Base-by-base conservation (phyloP, 345 rosid species). In the Psidium friedrichsthalianum region DNA sequence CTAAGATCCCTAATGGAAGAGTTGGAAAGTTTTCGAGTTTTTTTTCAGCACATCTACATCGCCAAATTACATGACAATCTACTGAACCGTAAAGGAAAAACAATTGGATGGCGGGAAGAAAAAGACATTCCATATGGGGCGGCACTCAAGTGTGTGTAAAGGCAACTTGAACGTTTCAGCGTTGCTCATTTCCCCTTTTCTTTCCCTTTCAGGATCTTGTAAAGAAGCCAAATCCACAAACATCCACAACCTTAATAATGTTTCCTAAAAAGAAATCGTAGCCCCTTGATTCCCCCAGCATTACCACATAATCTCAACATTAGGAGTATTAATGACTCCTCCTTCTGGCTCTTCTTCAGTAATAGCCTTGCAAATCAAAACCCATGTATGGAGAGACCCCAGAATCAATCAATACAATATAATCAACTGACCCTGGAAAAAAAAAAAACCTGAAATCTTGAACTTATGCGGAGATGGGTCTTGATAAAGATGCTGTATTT, bases 81-180 rank as follows among this genome's bases (percentile, higher is more conserved):
- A 29, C 84, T 16, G 29, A 82, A 85, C 82, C 76, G 56, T 32
- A 74, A 40, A 27, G 27, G 11, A 81, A 24, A 24, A 40, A 83
- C 42, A 69, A 86, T 86, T 55, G 86, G 89, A 64, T 76, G 84
- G 85, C 78, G 88, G 83, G 25, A 84, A 83, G 27, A 32, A 51
- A 87, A 13, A 59, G 12, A 52, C 51, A 85, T 87, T 85, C 18
- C 42, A 51, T 61, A 49, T 15, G 40, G 40, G 40, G 84, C n/a
- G 21, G 83, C n/a, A 22, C 22, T 36, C 55, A 56, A 64, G n/a
- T n/a, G n/a, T n/a, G n/a, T 82, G 54, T 22, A 88, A 89, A 88
- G 89, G 89, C 85, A 51, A 55, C 89, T 88, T 85, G 86, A 83
- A 87, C 86, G 86, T 82, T 85, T 84, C 87, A 90, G 82, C 91